Conservation (phyloP, 495 filamentous ascomycete species). For the Penicillium turbatum region DNA sequence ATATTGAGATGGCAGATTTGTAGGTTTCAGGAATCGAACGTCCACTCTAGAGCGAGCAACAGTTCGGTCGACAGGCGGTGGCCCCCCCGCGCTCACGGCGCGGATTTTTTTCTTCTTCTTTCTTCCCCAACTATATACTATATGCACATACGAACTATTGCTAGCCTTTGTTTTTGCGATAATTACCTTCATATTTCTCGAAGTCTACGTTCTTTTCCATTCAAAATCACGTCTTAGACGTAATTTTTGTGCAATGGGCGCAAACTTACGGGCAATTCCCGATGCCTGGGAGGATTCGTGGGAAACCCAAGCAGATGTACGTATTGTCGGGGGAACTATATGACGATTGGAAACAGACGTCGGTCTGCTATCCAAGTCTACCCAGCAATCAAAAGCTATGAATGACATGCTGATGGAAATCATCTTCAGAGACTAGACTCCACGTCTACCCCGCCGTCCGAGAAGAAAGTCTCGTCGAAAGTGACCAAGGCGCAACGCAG, state of each 20-base stretch:
- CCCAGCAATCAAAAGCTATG: background rate
- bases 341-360: background rate
- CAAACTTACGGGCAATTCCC: slow-evolving; percentile 48
- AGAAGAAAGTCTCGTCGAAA: slow-evolving; percentile 49
- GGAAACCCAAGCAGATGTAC: slow-evolving; percentile 72
- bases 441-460: slow-evolving; percentile 33
- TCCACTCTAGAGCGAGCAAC: slow-evolving; percentile 14
- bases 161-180: slow-evolving; percentile 3
- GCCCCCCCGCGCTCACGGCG: slow-evolving; percentile 13
- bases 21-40: background rate
- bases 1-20: background rate
- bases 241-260: slow-evolving; percentile 45
- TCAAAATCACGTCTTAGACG: background rate
- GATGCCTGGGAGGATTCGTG: slow-evolving; percentile 93
- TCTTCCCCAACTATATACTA: slow-evolving; percentile 12
- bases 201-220: background rate
- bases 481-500: slow-evolving; percentile 70
- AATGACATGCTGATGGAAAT: slow-evolving; percentile 10
- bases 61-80: slow-evolving; percentile 22
- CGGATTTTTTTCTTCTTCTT: slow-evolving; percentile 30
- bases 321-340: slow-evolving; percentile 8
- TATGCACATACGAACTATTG: slow-evolving; percentile 10
- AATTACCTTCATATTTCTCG: background rate
- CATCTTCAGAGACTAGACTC: slow-evolving; percentile 35
- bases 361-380: background rate